Evolutionary conservation across 2,329 filamentous ascomycete genomes (phyloP).

Genomic region (Cladophialophora carrionii): DNA sequence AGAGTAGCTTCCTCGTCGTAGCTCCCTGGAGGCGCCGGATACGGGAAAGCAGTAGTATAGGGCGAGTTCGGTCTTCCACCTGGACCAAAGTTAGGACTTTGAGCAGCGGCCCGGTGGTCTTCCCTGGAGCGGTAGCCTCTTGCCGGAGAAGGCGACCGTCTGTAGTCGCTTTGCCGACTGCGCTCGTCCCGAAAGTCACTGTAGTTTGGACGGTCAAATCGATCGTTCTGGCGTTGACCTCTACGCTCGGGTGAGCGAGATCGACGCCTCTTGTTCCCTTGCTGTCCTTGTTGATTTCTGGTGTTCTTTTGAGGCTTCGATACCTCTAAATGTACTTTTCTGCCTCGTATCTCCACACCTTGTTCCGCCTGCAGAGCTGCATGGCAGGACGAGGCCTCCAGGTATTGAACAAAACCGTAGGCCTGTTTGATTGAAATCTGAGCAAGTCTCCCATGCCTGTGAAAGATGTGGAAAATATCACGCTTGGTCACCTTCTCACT

Average conservation of each 20-base stretch:
- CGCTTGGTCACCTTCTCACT: conserved; percentile 91
- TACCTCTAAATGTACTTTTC: conserved; percentile 92
- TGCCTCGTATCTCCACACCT: conserved; percentile 79
- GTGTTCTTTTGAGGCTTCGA: conserved; percentile 85
- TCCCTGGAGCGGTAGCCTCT: conserved; percentile 64
- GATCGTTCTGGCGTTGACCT: conserved; percentile 35
- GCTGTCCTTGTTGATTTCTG: conserved; percentile 61
- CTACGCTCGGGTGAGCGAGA: conserved; percentile 47
- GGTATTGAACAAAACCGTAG: conserved; percentile 95
- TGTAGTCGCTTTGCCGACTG: conserved; percentile 65
- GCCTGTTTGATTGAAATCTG: conserved; percentile 97
- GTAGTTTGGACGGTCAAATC: conserved; percentile 45
- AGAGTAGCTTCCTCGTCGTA: conserved; percentile 64
- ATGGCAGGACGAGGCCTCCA: conserved; percentile 73
- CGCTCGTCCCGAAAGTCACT: conserved; percentile 58
- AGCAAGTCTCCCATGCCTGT: conserved; percentile 79
- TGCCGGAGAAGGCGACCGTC: conserved; percentile 62
- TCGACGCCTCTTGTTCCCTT: conserved; percentile 46
- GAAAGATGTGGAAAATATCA: conserved; percentile 90
- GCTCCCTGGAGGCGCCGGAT: conserved; percentile 65
- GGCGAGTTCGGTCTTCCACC: conserved; percentile 67
- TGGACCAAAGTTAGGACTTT: conserved; percentile 48
- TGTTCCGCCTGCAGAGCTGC: conserved; percentile 77
- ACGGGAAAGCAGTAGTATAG: conserved; percentile 63
- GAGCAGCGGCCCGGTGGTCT: conserved; percentile 58